These are phyloP conservation scores for Actinomortierella ambigua DNA, from an alignment of 371 early-diverging fungal genomes.

Conservation along the genomic window DNA sequence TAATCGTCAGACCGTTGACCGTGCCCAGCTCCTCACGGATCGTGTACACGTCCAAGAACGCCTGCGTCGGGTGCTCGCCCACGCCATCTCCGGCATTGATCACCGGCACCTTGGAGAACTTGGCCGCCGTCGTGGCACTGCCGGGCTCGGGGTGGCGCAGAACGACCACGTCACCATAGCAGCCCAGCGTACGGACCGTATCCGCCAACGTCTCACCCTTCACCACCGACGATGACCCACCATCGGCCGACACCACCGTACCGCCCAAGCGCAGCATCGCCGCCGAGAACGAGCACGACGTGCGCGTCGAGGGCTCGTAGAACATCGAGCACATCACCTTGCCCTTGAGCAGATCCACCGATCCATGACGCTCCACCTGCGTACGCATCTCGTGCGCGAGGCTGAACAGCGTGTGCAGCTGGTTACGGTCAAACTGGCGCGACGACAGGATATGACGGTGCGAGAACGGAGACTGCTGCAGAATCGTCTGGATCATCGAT, in stretches of 20 bases:
- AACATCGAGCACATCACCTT: conserved; percentile 94
- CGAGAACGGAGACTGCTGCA: conserved; percentile 88
- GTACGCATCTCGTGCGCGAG: conserved; percentile 97
- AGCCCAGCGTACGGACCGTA: conserved; percentile 91
- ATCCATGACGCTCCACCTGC: conserved; percentile 87
- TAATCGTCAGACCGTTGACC: conserved; percentile 95
- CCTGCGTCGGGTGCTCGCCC: conserved; percentile 98
- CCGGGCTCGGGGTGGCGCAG: conserved; percentile 95
- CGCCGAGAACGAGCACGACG: conserved; percentile 90
- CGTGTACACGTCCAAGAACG: conserved; percentile 95
- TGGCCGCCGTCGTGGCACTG: conserved; percentile 82
- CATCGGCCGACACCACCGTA: conserved; percentile 83
- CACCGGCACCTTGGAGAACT: conserved; percentile 88
- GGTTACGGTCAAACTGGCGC: conserved; percentile 87
- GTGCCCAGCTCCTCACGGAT: conserved; percentile 87
- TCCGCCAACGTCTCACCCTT: conserved; percentile 96
- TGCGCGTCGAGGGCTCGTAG: conserved; percentile 96
- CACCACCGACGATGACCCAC: conserved; percentile 83
- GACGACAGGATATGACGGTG: conserved; percentile 90
- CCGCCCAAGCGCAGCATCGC: conserved; percentile 97
- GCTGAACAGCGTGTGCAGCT: conserved; percentile 93
- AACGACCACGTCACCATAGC: conserved; percentile 91
- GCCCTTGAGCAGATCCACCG: conserved; percentile 82
- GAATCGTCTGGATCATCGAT: conserved; percentile 67
- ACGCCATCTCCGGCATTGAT: conserved; percentile 97